A percentile compares a stretch with the other conserved stretches of the same genome.
Conservation (phyloP, 352 stramenopile species). For the Pythium brachiatum region DNA sequence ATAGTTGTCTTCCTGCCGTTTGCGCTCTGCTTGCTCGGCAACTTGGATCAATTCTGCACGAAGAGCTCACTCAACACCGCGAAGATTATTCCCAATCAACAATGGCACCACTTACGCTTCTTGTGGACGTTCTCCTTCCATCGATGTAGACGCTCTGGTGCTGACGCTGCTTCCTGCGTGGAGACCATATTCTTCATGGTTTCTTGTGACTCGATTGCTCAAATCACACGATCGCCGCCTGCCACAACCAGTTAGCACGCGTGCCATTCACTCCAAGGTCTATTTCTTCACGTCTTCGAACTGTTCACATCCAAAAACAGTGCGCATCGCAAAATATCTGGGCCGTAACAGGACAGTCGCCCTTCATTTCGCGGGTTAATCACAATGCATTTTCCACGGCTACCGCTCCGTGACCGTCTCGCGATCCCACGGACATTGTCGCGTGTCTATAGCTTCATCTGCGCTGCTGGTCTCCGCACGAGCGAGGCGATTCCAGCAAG, state of each 20-base stretch:
- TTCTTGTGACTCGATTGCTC: constrained; percentile 12
- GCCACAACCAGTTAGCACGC: not conserved
- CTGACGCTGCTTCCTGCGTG: not conserved
- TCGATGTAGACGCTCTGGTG: constrained; percentile 7
- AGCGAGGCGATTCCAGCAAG: constrained; percentile 29
- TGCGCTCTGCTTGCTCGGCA: not conserved
- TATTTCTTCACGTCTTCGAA: not conserved
- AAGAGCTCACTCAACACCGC: no score
- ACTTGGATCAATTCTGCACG: not conserved
- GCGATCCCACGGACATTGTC: constrained; percentile 64
- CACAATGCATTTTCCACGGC: not conserved
- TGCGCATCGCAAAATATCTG: not conserved
- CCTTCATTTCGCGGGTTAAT: constrained; percentile 1
- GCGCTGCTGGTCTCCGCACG: not conserved
- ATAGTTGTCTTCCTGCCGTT: constrained; percentile 26
- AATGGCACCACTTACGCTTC: no score
- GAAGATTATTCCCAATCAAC: not conserved
- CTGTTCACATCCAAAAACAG: not conserved
- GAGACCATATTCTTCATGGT: not conserved
- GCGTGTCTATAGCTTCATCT: constrained; percentile 1
- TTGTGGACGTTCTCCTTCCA: constrained; percentile 6
- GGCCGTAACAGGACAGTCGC: not conserved
- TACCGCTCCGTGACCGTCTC: constrained; percentile 39
- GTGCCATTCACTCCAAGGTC: not conserved
- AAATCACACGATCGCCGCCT: no score